These are phyloP conservation scores for Radiomyces spectabilis DNA, from an alignment of 192 early-diverging fungal genomes.

Conservation along the genomic window DNA sequence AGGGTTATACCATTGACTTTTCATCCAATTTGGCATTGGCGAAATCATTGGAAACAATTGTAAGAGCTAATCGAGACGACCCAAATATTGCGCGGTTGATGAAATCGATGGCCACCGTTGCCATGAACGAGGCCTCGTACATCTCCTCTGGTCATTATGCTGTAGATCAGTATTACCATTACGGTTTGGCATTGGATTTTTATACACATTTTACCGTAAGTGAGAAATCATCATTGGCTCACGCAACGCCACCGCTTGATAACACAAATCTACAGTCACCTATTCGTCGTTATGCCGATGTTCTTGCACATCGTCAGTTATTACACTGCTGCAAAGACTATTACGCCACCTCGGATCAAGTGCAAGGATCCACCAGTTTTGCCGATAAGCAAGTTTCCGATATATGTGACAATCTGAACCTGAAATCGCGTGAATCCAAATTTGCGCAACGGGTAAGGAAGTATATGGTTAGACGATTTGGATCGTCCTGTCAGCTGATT, in stretches of 20 bases:
- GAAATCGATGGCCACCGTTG: constrained; percentile 71
- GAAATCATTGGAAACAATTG: constrained; percentile 41
- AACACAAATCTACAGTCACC: constrained; percentile 37
- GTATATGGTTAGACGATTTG: not conserved
- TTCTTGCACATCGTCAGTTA: constrained; percentile 71
- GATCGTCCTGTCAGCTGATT: too few species aligned
- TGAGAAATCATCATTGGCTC: not conserved
- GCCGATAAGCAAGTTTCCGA: constrained; percentile 31
- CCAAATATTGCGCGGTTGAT: constrained; percentile 48
- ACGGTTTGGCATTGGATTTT: constrained; percentile 64
- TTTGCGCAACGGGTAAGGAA: constrained; percentile 53
- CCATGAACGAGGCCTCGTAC: constrained; percentile 68
- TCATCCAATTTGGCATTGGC: constrained; percentile 59
- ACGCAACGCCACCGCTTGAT: not conserved
- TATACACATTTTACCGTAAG: constrained; percentile 78
- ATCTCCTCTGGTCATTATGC: constrained; percentile 48
- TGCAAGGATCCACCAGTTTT: constrained; percentile 16
- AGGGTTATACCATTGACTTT: constrained; percentile 56
- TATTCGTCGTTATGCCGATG: constrained; percentile 75
- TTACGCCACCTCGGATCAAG: not conserved
- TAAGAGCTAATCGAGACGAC: constrained; percentile 31
- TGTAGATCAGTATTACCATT: constrained; percentile 53
- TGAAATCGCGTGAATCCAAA: constrained; percentile 64
- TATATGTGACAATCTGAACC: constrained; percentile 53
- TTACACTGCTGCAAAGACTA: constrained; percentile 33